Evolutionary conservation across 352 stramenopile genomes (phyloP).

Genomic region (Elongisporangium senticosum): DNA sequence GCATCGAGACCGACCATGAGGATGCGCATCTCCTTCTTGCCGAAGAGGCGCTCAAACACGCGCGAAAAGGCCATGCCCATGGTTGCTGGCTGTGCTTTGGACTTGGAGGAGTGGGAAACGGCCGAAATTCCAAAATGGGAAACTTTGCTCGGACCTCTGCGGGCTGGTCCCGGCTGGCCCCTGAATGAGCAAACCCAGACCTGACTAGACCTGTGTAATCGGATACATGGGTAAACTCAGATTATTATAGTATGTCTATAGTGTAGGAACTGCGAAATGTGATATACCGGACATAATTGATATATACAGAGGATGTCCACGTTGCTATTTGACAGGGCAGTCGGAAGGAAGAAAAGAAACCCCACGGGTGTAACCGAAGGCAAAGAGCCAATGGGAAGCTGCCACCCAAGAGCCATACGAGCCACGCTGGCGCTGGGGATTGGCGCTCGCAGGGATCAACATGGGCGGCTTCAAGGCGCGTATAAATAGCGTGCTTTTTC

Average conservation of each 20-base stretch:
- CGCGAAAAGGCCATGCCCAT: slow-evolving; percentile 98
- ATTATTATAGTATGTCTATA: no score
- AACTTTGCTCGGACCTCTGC: no score
- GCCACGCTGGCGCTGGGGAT: not conserved
- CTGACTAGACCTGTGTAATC: no score
- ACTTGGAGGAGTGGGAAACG: slow-evolving; percentile 11
- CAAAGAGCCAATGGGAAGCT: slow-evolving; percentile 16
- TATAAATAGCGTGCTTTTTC: no score
- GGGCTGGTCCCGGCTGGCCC: no score
- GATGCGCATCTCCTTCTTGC: slow-evolving; percentile 99
- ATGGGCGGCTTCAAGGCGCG: not conserved
- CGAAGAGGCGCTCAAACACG: slow-evolving; percentile 98
- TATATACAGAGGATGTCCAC: no score
- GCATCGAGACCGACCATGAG: slow-evolving; percentile 99
- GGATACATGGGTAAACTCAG: no score
- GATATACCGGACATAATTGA: no score
- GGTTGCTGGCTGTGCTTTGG: slow-evolving; percentile 28
- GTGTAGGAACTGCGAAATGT: no score
- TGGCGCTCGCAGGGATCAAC: not conserved
- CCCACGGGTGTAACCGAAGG: not conserved
- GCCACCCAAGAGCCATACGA: slow-evolving; percentile 9
- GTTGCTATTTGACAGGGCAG: not conserved
- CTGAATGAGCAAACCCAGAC: no score
- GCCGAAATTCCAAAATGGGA: slow-evolving; percentile 50
- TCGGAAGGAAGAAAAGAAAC: slow-evolving; percentile 4